phyloP scores from a whole-genome alignment of 2,329 filamentous ascomycete genomes.

The Diaporthe sp. region DNA sequence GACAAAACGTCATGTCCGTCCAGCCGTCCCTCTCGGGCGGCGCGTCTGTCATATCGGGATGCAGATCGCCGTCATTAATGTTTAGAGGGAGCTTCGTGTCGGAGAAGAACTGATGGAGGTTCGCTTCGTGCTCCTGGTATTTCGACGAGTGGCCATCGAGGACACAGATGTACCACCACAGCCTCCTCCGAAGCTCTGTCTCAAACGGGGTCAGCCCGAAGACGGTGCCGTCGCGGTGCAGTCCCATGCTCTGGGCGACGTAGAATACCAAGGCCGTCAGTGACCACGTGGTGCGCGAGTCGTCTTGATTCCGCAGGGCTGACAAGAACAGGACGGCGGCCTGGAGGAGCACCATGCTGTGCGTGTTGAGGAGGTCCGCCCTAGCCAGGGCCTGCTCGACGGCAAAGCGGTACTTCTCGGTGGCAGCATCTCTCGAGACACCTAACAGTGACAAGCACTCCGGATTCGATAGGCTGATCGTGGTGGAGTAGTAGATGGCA shows the following conservation, averaged over 20 bases:
- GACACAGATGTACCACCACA: slow-evolving; percentile 72
- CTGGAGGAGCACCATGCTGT: slow-evolving; percentile 69
- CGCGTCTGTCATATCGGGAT: slow-evolving; percentile 57
- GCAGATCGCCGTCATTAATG: slow-evolving; percentile 64
- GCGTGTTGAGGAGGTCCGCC: slow-evolving; percentile 69
- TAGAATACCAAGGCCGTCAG: slow-evolving; percentile 69
- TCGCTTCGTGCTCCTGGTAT: slow-evolving; percentile 63
- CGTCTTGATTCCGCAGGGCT: slow-evolving; percentile 59
- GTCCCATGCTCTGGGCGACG: slow-evolving; percentile 64
- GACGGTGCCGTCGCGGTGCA: slow-evolving; percentile 63
- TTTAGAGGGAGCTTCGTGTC: slow-evolving; percentile 66
- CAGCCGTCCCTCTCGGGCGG: slow-evolving; percentile 61
- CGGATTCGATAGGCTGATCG: slow-evolving; percentile 67
- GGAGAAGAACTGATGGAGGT: slow-evolving; percentile 55
- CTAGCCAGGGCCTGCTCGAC: slow-evolving; percentile 69
- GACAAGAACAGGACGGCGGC: slow-evolving; percentile 69
- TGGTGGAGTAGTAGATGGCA: slow-evolving; percentile 67
- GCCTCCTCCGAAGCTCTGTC: slow-evolving; percentile 68
- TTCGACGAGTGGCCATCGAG: slow-evolving; percentile 69
- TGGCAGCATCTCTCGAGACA: neutral
- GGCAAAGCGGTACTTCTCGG: slow-evolving; percentile 57
- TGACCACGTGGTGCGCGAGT: slow-evolving; percentile 68
- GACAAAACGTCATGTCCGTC: slow-evolving; percentile 64
- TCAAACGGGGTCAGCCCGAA: slow-evolving; percentile 68
- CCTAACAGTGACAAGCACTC: slow-evolving; percentile 49